A percentile compares a stretch with the other conserved stretches of the same genome.
Conservation (phyloP, 139 green algal species). For the Volvox reticuliferus region DNA sequence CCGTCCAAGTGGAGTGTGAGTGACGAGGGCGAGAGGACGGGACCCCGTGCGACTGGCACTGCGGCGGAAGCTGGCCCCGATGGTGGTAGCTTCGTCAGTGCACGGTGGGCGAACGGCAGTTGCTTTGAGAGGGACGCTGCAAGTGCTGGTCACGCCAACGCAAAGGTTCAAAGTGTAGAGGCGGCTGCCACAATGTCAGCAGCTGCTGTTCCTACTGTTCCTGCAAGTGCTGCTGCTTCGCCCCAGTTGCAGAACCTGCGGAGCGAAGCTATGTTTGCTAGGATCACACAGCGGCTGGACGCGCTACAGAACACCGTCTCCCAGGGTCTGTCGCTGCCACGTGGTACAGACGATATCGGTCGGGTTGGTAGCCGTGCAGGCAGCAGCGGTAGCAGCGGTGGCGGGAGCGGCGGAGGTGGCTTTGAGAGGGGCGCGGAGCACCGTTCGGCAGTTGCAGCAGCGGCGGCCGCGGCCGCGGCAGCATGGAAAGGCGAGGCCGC, state of each 20-base stretch:
- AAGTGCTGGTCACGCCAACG: background rate
- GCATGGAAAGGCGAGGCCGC: background rate
- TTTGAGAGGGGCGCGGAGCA: background rate
- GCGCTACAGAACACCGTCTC: constrained; percentile 38
- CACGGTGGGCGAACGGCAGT: background rate
- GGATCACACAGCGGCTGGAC: constrained; percentile 38
- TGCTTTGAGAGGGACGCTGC: background rate
- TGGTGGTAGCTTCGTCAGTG: background rate
- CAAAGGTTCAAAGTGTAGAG: background rate
- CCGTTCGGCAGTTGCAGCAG: background rate
- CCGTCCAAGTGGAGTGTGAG: background rate
- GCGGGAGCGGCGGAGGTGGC: background rate
- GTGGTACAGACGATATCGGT: background rate
- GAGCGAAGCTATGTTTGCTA: constrained; percentile 38
- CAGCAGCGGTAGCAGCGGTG: background rate
- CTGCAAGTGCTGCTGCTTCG: background rate
- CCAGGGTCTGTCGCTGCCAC: background rate
- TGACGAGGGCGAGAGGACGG: background rate
- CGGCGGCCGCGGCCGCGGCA: background rate
- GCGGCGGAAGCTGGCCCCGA: background rate
- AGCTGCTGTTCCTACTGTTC: too few species aligned
- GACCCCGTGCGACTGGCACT: background rate
- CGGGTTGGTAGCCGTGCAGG: background rate
- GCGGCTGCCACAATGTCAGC: too few species aligned
- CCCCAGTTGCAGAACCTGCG: constrained; percentile 5